Evolutionary conservation across 345 rosid species (phyloP), one percentile per base, ranked within the genome.

Genomic region (sweet orange (Citrus sinensis)): DNA sequence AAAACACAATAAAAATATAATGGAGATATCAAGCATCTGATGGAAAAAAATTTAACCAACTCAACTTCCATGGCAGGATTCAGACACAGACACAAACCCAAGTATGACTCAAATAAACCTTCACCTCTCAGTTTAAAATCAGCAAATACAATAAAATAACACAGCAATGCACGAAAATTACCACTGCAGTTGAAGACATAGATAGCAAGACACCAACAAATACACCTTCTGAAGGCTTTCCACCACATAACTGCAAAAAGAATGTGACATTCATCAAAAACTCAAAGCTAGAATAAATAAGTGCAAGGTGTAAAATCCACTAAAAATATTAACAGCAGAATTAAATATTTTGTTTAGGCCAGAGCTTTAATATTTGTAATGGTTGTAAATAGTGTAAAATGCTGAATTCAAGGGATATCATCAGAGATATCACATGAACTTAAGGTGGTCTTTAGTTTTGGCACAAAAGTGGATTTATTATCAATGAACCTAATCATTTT

Each of bases 101-200:
- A 11, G 2, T 16, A 37, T 25, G 9, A 35, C 59, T 22, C 1
- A 1, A 55, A 54, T 39, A 76, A 19, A 68, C 70, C 22, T 60
- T 60, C 62, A 73, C 70, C 58, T 49, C 25, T 34, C 66, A 22
- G 49, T 34, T 56, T 27, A 70, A 37, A 49, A 42, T 27, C 77
- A 71, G 29, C 37, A 76, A 9, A 60, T 22, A 55, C 40, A 39
- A 49, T 65, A 20, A 56, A 63, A 55, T 20, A 72, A 22, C 19
- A 20, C 58, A 64, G 4, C 37, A 64, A 6, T 25, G 46, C 66
- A 63, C 46, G 35, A 71, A 79, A 25, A 73, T 86, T 89, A 94
- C 98, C 97, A 94, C 98, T 32, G 98, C 98, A 71, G 98, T 94
- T 20, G 97, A 94, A 82, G 98, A 94, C 98, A 94, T 92, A 35